phyloP scores from a whole-genome alignment of 2,329 filamentous ascomycete genomes.

The Emmonsia crescens region DNA sequence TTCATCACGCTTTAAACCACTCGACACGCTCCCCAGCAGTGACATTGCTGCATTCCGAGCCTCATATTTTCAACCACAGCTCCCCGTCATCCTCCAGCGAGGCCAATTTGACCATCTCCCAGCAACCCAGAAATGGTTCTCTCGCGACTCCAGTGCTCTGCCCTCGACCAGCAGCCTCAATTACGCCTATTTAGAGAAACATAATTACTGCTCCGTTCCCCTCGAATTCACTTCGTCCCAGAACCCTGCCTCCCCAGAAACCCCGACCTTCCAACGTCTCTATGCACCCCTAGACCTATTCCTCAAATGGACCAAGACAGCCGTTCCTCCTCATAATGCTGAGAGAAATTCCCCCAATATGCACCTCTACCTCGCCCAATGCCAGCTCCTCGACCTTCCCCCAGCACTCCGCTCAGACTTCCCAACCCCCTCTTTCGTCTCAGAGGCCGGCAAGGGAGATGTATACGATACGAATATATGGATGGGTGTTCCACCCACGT shows the following conservation, averaged over 20 bases:
- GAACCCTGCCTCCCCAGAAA: not conserved
- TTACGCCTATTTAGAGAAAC: conserved; percentile 35
- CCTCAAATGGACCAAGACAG: conserved; percentile 39
- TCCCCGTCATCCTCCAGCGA: conserved; percentile 43
- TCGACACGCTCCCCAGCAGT: conserved; percentile 20
- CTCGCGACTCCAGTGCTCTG: conserved; percentile 13
- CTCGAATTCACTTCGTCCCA: conserved; percentile 44
- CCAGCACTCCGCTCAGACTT: conserved; percentile 51
- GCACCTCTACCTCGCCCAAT: conserved; percentile 78
- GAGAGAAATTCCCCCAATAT: conserved; percentile 15
- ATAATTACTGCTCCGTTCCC: conserved; percentile 42
- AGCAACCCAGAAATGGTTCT: conserved; percentile 52
- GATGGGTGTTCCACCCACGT: conserved; percentile 77
- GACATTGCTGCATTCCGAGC: conserved; percentile 40
- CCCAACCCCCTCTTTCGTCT: conserved; percentile 55
- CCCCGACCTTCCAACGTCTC: conserved; percentile 34
- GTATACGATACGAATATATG: conserved; percentile 81
- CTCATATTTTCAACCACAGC: conserved; percentile 42
- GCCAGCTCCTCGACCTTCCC: conserved; percentile 60
- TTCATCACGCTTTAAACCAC: conserved; percentile 10
- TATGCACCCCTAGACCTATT: conserved; percentile 51
- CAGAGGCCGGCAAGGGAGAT: conserved; percentile 59
- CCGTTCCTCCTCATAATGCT: conserved; percentile 16
- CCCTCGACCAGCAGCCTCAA: conserved; percentile 23
- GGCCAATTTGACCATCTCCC: conserved; percentile 38